phyloP scores from a whole-genome alignment of 306 rosid genomes.

The Casuarina equisetifolia region DNA sequence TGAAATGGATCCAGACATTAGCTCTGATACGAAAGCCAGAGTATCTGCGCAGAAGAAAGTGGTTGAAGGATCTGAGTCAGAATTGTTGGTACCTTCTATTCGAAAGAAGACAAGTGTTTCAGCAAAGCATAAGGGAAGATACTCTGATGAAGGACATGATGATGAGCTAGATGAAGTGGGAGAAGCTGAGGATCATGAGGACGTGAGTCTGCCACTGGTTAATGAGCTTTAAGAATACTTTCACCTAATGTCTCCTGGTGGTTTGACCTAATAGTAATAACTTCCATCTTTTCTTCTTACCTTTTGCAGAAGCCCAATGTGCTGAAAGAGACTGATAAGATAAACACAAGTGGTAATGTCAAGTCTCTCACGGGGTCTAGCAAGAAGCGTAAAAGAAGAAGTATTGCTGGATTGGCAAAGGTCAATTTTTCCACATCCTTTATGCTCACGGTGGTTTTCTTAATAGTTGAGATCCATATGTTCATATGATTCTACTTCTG shows the following conservation, averaged over 20 bases:
- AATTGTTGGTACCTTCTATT: constrained; percentile 45
- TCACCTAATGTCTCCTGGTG: background rate
- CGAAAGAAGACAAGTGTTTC: constrained; percentile 33
- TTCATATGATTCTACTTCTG: background rate
- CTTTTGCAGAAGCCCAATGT: constrained; percentile 56
- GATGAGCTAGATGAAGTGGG: constrained; percentile 49
- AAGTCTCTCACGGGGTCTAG: constrained; percentile 46
- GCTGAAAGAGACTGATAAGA: constrained; percentile 41
- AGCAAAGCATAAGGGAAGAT: constrained; percentile 52
- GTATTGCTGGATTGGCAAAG: constrained; percentile 64
- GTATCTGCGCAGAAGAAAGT: constrained; percentile 43
- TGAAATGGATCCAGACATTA: constrained; percentile 34
- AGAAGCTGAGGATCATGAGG: constrained; percentile 47
- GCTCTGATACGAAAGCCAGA: constrained; percentile 39
- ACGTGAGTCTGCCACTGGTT: constrained; percentile 2
- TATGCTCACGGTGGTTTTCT: background rate
- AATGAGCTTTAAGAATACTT: background rate
- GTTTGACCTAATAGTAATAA: background rate
- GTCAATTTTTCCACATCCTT: constrained; percentile 40
- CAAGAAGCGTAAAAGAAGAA: constrained; percentile 69
- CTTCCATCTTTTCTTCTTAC: constrained; percentile 16
- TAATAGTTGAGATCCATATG: constrained; percentile 5
- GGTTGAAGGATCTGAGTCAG: constrained; percentile 44
- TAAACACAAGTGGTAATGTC: constrained; percentile 37
- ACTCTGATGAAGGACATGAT: constrained; percentile 34